Evolutionary conservation across 768 basidiomycete species (phyloP), one percentile per base, ranked within the genome.

Genomic region (Rhodosporidiobolus odoratus): DNA sequence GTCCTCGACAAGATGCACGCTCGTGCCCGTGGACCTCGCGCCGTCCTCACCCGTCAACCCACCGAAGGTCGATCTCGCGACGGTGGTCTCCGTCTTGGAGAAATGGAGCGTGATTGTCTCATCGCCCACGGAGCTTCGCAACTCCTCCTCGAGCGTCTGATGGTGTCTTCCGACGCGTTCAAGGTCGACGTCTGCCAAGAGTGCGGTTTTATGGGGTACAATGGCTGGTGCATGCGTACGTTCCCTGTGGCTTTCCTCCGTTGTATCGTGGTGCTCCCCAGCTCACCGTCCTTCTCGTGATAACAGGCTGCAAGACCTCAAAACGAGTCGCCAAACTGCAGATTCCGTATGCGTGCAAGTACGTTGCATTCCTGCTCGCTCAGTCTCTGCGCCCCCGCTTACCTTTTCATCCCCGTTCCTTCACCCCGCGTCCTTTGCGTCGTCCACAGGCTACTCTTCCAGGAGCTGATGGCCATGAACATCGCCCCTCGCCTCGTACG

Each of bases 1-100:
- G 95, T 98, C 60, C 90, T 97, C 88, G 96, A 99, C 84, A 99
- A 99, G 84, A 99, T 99, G 96, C 96, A 99, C 76, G 96, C 96
- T 74, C 88, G 96, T 67, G 93, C 96, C 60, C 89, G 92, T 77
- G 95, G 96, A 23, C 96, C 96, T 56, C 89, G 93, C 78, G 96
- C 96, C 16, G 94, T 92, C 30, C 81, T 99, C 62, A 99, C 96
- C 3, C 87, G 96, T 53, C 96, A 99, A 80, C 96, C 96, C 7
- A 99, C 96, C 2, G 96, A 99, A 81, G 96, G 96, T 81, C 88
- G 96, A 64, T 96, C 93, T 64, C 88, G 96, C 62, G 96, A 98
- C 80, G 96, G 96, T 78, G 96, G 96, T 69, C 81, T 99, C 73
- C 91, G 96, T 56, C 83, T 99, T 23, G 96, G 96, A 59, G 96